Conservation (phyloP, 768 basidiomycete genomes). For the Kwoniella botswanensis region DNA sequence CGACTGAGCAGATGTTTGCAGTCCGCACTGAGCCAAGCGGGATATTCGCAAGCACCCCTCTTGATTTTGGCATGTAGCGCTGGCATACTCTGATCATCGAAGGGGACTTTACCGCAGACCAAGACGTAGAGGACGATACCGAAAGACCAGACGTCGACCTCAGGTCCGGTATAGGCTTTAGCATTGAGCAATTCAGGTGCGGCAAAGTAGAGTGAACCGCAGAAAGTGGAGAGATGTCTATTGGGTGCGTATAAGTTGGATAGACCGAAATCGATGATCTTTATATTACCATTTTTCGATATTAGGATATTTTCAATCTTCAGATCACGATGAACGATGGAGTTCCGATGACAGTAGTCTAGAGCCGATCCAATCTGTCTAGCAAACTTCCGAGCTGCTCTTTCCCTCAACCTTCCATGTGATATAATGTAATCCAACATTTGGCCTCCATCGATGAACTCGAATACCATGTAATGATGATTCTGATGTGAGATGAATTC, state of each 20-base stretch:
- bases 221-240: constrained; percentile 87
- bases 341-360: constrained; percentile 96
- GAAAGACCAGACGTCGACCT: constrained; percentile 99
- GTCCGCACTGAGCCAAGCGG: constrained; percentile 93
- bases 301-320: constrained; percentile 99
- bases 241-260: constrained; percentile 91
- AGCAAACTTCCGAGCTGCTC: constrained; percentile 96
- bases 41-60: constrained; percentile 93
- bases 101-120: constrained; percentile 97
- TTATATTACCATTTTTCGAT: constrained; percentile 97
- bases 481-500: constrained; percentile 97
- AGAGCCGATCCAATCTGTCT: constrained; percentile 95
- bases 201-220: constrained; percentile 97
- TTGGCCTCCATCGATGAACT: constrained; percentile 98
- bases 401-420: constrained; percentile 91
- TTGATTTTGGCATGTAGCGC: constrained; percentile 99
- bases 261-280: constrained; percentile 98
- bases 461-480: constrained; percentile 99
- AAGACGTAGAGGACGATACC: constrained; percentile 97
- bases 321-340: constrained; percentile 94
- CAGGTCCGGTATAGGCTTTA: constrained; percentile 93
- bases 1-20: constrained; percentile 91
- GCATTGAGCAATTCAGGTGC: constrained; percentile 97
- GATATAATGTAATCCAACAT: constrained; percentile 99
- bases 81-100: constrained; percentile 99